These are phyloP conservation scores for Hydrangea macrophylla DNA, from an alignment of 148 eudicot species.

Conservation along the genomic window DNA sequence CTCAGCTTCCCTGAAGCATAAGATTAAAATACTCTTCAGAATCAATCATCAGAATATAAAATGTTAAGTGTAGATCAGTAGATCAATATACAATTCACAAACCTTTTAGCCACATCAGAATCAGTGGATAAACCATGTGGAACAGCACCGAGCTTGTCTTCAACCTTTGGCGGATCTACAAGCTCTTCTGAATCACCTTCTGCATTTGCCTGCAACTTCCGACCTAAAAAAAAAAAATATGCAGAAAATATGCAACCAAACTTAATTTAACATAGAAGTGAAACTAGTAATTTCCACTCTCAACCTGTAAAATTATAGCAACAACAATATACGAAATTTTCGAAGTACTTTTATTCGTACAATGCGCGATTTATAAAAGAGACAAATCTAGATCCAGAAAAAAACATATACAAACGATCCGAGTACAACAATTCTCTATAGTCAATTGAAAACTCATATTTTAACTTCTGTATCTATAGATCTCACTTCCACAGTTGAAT, in stretches of 20 bases:
- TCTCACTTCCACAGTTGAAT: no score
- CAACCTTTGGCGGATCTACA: slow-evolving; percentile 79
- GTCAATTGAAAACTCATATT: no score
- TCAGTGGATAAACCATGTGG: slow-evolving; percentile 90
- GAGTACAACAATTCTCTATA: no score
- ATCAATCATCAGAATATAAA: neutral
- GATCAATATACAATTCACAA: neutral
- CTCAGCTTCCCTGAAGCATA: slow-evolving; percentile 72
- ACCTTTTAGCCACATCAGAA: slow-evolving; percentile 92
- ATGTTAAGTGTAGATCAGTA: neutral
- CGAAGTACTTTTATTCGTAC: neutral
- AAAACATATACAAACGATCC: no score
- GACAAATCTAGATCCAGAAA: no score
- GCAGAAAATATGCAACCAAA: neutral
- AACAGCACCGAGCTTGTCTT: slow-evolving; percentile 86
- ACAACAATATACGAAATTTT: neutral
- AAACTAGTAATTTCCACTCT: no score
- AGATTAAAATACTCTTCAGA: neutral
- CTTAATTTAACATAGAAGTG: no score
- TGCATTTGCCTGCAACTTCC: slow-evolving; percentile 76
- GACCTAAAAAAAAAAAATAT: slow-evolving; percentile 39
- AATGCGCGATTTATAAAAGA: neutral
- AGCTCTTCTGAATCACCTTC: slow-evolving; percentile 71
- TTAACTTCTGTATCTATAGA: no score
- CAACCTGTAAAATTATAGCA: no score